A percentile compares a stretch with the other conserved stretches of the same genome.
Conservation (phyloP, 2,329 filamentous ascomycete genomes). For the Fusarium nurragi region DNA sequence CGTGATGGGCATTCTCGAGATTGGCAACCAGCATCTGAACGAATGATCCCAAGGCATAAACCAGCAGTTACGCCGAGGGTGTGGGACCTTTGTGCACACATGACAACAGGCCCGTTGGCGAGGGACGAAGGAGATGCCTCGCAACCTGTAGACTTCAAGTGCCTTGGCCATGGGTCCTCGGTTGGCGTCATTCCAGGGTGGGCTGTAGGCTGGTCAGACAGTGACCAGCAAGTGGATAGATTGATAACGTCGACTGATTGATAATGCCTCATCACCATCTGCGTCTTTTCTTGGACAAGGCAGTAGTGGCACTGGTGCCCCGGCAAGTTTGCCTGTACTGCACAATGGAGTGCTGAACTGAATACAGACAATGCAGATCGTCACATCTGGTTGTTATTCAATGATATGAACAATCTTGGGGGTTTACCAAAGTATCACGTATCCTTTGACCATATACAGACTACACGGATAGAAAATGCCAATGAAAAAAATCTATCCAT, state of each 20-base stretch:
- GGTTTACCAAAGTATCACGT: too few relatives aligned
- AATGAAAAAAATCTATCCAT: not conserved
- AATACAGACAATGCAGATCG: too few relatives aligned
- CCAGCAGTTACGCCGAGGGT: slow-evolving; percentile 10
- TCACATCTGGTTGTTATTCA: too few relatives aligned
- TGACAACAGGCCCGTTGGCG: not conserved
- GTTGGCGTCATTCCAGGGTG: slow-evolving; percentile 31
- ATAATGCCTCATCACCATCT: slow-evolving; percentile 40
- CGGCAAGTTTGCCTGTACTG: not conserved
- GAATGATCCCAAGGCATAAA: not conserved
- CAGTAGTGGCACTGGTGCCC: not conserved
- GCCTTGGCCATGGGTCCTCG: slow-evolving; percentile 20
- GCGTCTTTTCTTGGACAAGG: not conserved
- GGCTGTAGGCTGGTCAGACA: slow-evolving; percentile 28
- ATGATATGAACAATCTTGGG: too few relatives aligned
- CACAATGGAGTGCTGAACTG: too few relatives aligned
- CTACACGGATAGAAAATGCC: not conserved
- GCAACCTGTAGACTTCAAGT: slow-evolving; percentile 1
- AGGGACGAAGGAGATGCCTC: slow-evolving; percentile 6
- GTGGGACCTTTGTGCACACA: slow-evolving; percentile 13
- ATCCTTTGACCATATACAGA: too few relatives aligned
- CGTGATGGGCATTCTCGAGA: not conserved
- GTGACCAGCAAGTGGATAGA: slow-evolving; percentile 28
- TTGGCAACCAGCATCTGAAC: not conserved
- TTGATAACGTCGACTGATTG: slow-evolving; percentile 43